phyloP scores from a whole-genome alignment of 2,329 filamentous ascomycete genomes.

The Didymella exigua region DNA sequence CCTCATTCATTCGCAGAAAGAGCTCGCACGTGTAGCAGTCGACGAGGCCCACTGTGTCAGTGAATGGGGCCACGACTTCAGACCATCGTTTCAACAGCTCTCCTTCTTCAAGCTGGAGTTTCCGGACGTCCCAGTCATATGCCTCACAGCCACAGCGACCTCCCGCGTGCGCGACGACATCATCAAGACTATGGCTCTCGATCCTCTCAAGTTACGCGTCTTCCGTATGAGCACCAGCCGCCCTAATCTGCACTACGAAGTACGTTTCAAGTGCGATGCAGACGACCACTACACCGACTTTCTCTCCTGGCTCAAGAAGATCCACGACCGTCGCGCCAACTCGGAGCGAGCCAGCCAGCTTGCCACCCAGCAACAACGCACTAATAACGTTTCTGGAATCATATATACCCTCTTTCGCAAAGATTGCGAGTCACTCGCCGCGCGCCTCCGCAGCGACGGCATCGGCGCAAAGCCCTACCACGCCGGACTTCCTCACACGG shows the following conservation, averaged over 20 bases:
- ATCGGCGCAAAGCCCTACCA: slow-evolving; percentile 78
- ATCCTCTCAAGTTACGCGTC: slow-evolving; percentile 66
- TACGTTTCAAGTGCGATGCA: slow-evolving; percentile 80
- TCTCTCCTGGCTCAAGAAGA: slow-evolving; percentile 73
- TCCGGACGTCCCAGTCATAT: slow-evolving; percentile 87
- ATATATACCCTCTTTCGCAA: slow-evolving; percentile 78
- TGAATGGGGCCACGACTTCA: slow-evolving; percentile 98
- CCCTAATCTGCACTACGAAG: slow-evolving; percentile 87
- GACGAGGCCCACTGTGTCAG: slow-evolving; percentile 98
- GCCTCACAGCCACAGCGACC: slow-evolving; percentile 90
- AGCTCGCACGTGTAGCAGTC: slow-evolving; percentile 86
- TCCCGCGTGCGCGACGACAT: slow-evolving; percentile 81
- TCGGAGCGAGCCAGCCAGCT: slow-evolving; percentile 65
- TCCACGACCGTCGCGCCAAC: slow-evolving; percentile 70
- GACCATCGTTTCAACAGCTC: slow-evolving; percentile 86
- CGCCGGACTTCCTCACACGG: slow-evolving; percentile 67
- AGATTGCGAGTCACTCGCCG: slow-evolving; percentile 74
- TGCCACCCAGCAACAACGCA: slow-evolving; percentile 54
- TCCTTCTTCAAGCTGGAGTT: slow-evolving; percentile 84
- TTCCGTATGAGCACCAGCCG: slow-evolving; percentile 86
- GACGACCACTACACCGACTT: slow-evolving; percentile 77
- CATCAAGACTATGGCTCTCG: slow-evolving; percentile 72
- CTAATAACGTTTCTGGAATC: slow-evolving; percentile 73
- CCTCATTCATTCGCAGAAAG: slow-evolving; percentile 76
- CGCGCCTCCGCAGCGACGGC: slow-evolving; percentile 68